Percentiles rank a stretch among this genome's conserved stretches.
Evolutionary conservation across 2,329 filamentous ascomycete species (phyloP).

Genomic region (Botryosphaeria dothidea): DNA sequence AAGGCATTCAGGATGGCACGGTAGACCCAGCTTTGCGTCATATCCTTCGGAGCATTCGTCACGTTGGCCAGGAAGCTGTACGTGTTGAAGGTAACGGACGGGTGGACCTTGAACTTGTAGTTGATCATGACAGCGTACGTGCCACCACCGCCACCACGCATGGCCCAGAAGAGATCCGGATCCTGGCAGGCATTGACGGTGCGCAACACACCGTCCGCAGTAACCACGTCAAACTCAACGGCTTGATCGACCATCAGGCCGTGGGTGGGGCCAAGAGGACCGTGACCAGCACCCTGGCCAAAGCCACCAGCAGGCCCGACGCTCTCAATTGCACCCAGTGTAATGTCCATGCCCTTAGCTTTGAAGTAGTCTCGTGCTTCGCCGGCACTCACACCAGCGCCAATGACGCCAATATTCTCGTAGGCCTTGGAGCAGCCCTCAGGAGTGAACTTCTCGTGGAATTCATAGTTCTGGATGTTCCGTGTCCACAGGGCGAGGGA

Average conservation of each 20-base stretch:
- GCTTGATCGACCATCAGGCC: slow-evolving; percentile 40
- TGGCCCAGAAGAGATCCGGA: slow-evolving; percentile 37
- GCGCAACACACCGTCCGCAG: slow-evolving; percentile 37
- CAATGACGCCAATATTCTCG: slow-evolving; percentile 2
- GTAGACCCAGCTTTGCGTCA: slow-evolving; percentile 34
- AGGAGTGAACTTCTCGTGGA: slow-evolving; percentile 25
- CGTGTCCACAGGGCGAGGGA: slow-evolving; percentile 28
- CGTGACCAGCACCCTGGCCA: slow-evolving; percentile 46
- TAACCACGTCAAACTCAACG: slow-evolving; percentile 40
- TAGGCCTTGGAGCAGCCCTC: not conserved
- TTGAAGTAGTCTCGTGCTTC: slow-evolving; percentile 28
- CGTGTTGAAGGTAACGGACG: slow-evolving; percentile 35
- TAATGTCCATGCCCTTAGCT: slow-evolving; percentile 4
- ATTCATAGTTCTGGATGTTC: slow-evolving; percentile 18
- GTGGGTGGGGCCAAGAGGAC: slow-evolving; percentile 38
- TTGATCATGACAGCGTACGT: slow-evolving; percentile 33
- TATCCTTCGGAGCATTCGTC: slow-evolving; percentile 24
- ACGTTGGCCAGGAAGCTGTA: slow-evolving; percentile 37
- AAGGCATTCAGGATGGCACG: slow-evolving; percentile 33
- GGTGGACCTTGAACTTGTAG: slow-evolving; percentile 39
- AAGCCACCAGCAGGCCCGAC: slow-evolving; percentile 46
- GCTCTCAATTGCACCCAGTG: slow-evolving; percentile 23
- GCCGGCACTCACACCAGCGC: not conserved
- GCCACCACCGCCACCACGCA: slow-evolving; percentile 30
- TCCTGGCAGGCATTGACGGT: slow-evolving; percentile 35